Evolutionary conservation across 352 stramenopile genomes (phyloP).

Genomic region (Globisporangium cylindrosporum): DNA sequence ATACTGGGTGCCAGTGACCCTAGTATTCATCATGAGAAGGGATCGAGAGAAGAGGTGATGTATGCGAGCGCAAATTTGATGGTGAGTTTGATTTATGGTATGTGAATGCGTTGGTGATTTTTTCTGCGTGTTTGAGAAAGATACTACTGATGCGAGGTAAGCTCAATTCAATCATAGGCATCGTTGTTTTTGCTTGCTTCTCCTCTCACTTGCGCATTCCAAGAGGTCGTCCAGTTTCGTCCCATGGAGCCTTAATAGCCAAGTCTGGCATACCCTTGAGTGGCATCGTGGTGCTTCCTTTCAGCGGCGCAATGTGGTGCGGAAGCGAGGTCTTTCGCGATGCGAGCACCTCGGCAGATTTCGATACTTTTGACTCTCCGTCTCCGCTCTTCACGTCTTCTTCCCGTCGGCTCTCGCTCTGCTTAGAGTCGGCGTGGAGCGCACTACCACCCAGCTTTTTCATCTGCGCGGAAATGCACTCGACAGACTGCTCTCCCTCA

Average conservation of each 20-base stretch:
- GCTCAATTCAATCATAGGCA: not conserved
- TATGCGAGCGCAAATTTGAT: not conserved
- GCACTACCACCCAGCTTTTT: conserved; percentile 12
- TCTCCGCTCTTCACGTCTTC: conserved; percentile 55
- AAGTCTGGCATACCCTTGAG: conserved; percentile 71
- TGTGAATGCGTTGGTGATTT: conserved; percentile 1
- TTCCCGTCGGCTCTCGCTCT: conserved; percentile 50
- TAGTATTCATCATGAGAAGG: not conserved
- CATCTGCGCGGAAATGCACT: conserved; percentile 22
- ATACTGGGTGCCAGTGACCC: not conserved
- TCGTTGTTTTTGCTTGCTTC: not conserved
- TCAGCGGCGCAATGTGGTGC: conserved; percentile 78
- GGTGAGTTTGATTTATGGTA: conserved; percentile 5
- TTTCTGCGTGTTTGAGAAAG: not conserved
- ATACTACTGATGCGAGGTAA: not conserved
- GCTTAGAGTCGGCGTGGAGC: conserved; percentile 47
- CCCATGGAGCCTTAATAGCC: conserved; percentile 74
- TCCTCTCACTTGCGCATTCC: conserved; percentile 55
- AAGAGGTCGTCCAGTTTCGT: conserved; percentile 66
- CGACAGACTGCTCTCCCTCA: conserved; percentile 21
- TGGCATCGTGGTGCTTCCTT: conserved; percentile 38
- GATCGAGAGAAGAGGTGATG: not conserved
- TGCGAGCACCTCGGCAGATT: conserved; percentile 24
- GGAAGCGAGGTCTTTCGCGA: conserved; percentile 66
- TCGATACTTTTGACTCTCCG: conserved; percentile 42